Evolutionary conservation across 2,329 filamentous ascomycete species (phyloP).

Genomic region (Colletotrichum sp.): DNA sequence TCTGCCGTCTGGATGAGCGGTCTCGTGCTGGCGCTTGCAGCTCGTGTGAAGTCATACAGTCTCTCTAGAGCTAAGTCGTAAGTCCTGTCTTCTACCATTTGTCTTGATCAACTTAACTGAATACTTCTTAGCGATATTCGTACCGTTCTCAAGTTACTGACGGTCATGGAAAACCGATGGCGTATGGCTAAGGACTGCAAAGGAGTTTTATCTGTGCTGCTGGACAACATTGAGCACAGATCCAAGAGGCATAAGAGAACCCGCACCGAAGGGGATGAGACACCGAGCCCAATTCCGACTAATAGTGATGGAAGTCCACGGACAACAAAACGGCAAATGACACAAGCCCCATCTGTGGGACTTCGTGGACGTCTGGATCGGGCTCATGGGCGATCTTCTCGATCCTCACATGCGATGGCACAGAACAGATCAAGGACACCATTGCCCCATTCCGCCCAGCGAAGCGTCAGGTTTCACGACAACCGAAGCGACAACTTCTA

Average conservation of each 20-base stretch:
- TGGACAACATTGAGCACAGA: background rate
- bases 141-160: background rate
- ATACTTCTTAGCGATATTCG: background rate
- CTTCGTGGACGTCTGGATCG: background rate
- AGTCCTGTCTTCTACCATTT: background rate
- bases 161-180: background rate
- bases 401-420: background rate
- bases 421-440: background rate
- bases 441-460: background rate
- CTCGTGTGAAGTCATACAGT: background rate
- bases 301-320: background rate
- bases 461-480: background rate
- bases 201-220: slow-evolving; percentile 2
- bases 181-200: slow-evolving; percentile 12
- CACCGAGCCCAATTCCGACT: background rate
- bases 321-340: background rate
- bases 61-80: background rate
- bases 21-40: slow-evolving; percentile 37
- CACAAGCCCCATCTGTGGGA: background rate
- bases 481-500: background rate
- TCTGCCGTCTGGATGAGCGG: slow-evolving; percentile 42
- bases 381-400: background rate
- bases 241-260: background rate
- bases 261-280: background rate
- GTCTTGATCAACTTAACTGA: background rate